These are phyloP conservation scores for Hypoxylon lienhwacheense DNA, from an alignment of 495 filamentous ascomycete species.

Conservation along the genomic window DNA sequence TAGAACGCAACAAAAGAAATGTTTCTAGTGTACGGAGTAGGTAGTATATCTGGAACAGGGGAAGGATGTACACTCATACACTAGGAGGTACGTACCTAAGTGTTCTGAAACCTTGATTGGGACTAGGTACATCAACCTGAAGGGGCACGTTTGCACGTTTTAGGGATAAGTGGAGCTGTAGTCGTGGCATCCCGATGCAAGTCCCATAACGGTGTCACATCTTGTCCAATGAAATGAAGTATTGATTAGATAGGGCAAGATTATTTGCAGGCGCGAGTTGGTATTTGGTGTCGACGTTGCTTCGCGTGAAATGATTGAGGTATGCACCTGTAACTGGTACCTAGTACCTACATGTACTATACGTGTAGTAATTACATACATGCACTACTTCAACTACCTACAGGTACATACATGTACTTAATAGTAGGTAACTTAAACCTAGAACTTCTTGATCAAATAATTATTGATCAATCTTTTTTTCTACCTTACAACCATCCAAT, in stretches of 20 bases:
- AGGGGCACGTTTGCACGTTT: not conserved
- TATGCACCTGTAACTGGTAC: slow-evolving; percentile 12
- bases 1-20: too few relatives aligned
- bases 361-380: too few relatives aligned
- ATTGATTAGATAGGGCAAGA: slow-evolving; percentile 16
- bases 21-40: too few relatives aligned
- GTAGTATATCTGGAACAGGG: too few relatives aligned
- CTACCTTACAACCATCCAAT: slow-evolving; percentile 16
- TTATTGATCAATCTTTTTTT: slow-evolving; percentile 20
- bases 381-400: too few relatives aligned
- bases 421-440: too few relatives aligned
- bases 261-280: slow-evolving; percentile 24
- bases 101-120: too few relatives aligned
- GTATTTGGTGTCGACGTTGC: slow-evolving; percentile 18
- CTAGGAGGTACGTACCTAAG: too few relatives aligned
- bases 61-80: too few relatives aligned
- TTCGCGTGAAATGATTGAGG: slow-evolving; percentile 24
- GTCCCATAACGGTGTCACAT: slow-evolving; percentile 2
- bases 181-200: slow-evolving; percentile 17
- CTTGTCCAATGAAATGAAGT: slow-evolving; percentile 13
- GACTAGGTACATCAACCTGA: not conserved
- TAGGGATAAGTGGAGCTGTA: slow-evolving; percentile 11
- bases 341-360: not conserved
- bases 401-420: too few relatives aligned
- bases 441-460: slow-evolving; percentile 4